Evolutionary conservation across 129 eudicot species (phyloP).

Genomic region (Calendula officinalis): DNA sequence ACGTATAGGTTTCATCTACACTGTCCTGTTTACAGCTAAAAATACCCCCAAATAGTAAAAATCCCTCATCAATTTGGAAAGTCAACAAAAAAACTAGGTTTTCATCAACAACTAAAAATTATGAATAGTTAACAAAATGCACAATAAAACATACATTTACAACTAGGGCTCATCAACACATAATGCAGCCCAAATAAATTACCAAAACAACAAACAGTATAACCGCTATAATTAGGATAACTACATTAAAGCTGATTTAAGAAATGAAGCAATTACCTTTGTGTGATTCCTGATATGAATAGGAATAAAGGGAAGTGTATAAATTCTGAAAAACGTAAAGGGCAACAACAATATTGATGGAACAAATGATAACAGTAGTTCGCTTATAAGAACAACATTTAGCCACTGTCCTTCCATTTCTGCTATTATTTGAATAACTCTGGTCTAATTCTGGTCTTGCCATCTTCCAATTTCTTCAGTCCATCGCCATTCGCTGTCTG

Average conservation of each 20-base stretch:
- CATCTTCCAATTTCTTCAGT: conserved; percentile 30
- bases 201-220: too few species aligned
- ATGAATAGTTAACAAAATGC: conserved; percentile 1
- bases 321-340: conserved; percentile 75
- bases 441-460: conserved; percentile 62
- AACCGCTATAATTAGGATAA: too few species aligned
- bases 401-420: conserved; percentile 21
- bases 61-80: too few species aligned
- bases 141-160: neutral
- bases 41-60: too few species aligned
- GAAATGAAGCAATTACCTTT: conserved; percentile 32
- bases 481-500: conserved; percentile 36
- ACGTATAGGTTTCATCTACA: neutral
- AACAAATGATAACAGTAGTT: conserved; percentile 68
- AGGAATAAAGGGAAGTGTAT: conserved; percentile 62
- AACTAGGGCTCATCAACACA: too few species aligned
- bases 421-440: conserved; percentile 31
- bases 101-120: neutral
- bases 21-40: too few species aligned
- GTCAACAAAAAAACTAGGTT: too few species aligned
- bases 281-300: conserved; percentile 47
- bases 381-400: conserved; percentile 86
- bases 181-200: too few species aligned
- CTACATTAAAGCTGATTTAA: neutral
- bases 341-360: conserved; percentile 72